phyloP scores from a whole-genome alignment of 305 asterid genomes.

The Withania somnifera region DNA sequence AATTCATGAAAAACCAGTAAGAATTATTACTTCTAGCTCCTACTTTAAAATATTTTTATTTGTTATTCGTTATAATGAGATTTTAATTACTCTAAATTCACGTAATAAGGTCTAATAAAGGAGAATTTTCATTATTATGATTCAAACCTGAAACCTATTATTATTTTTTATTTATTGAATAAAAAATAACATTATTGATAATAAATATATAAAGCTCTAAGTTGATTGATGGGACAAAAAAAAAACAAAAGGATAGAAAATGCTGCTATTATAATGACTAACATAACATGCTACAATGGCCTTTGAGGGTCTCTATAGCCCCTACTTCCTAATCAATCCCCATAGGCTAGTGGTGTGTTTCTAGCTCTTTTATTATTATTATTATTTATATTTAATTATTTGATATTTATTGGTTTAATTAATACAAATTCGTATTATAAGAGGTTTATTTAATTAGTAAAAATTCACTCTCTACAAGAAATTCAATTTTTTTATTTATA shows the following conservation, averaged over 20 bases:
- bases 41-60: neutral
- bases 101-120: neutral
- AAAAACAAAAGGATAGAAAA: neutral
- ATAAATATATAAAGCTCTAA: neutral
- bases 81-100: neutral
- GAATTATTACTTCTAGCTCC: neutral
- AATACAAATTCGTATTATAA: neutral
- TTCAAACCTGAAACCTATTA: neutral
- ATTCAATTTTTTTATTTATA: neutral
- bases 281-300: neutral
- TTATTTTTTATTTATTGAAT: neutral
- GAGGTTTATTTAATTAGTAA: neutral
- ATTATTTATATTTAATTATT: neutral
- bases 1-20: slow-evolving; percentile 60
- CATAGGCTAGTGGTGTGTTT: neutral
- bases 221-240: neutral
- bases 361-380: neutral
- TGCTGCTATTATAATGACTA: neutral
- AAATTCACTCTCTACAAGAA: rapidly evolving
- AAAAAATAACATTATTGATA: neutral
- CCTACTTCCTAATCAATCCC: neutral
- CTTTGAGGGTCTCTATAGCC: neutral
- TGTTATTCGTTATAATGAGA: neutral
- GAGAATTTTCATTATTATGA: no score
- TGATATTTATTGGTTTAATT: neutral